Evolutionary conservation across 208 protist species (phyloP).

Genomic region (Leptomonas seymouri): DNA sequence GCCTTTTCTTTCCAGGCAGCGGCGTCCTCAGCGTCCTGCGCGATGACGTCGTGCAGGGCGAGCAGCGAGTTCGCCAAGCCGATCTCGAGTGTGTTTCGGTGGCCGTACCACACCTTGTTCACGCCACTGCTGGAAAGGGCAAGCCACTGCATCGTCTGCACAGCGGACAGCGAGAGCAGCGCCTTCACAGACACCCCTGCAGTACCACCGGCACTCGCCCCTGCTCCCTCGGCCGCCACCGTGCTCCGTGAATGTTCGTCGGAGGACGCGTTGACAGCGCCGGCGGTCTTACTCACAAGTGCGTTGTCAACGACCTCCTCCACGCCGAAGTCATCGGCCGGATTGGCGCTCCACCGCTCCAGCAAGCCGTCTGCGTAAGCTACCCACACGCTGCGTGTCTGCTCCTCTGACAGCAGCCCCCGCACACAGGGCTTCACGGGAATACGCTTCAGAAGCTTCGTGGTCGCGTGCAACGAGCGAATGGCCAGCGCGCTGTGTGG

Average conservation of each 20-base stretch:
- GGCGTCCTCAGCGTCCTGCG: slow-evolving; percentile 70
- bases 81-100: slow-evolving; percentile 77
- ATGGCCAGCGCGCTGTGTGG: slow-evolving; percentile 4
- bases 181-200: slow-evolving; percentile 25
- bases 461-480: background rate
- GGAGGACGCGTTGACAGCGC: background rate
- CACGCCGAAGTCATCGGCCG: slow-evolving; percentile 86
- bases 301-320: slow-evolving; percentile 75
- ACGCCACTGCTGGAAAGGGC: slow-evolving; percentile 85
- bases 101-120: slow-evolving; percentile 89
- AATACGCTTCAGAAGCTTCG: slow-evolving; percentile 58
- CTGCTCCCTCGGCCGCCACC: background rate
- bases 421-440: slow-evolving; percentile 57
- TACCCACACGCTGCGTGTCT: slow-evolving; percentile 76
- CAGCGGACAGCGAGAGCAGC: slow-evolving; percentile 50
- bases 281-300: slow-evolving; percentile 6
- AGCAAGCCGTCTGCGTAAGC: slow-evolving; percentile 78
- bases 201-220: background rate
- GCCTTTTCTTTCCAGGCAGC: slow-evolving; percentile 69
- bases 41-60: slow-evolving; percentile 63
- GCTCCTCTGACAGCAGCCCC: slow-evolving; percentile 50
- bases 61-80: slow-evolving; percentile 52
- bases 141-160: slow-evolving; percentile 82
- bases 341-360: slow-evolving; percentile 85
- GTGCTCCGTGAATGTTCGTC: background rate